These are phyloP conservation scores for Penicillium herquei DNA, from an alignment of 495 filamentous ascomycete species.

Conservation along the genomic window DNA sequence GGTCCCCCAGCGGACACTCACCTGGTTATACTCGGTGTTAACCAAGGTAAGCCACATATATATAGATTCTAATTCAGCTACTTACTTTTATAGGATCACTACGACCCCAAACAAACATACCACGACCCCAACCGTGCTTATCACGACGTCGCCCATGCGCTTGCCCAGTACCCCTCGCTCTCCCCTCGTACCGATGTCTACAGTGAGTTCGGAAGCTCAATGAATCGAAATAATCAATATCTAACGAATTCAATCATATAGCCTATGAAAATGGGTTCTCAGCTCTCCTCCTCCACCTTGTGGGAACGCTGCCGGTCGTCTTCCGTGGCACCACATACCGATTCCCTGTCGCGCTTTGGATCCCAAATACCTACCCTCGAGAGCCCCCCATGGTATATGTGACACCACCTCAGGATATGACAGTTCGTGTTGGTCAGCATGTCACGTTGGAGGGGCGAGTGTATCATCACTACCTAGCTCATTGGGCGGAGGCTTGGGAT, in stretches of 20 bases:
- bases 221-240: neutral
- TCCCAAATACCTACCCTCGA: slow-evolving; percentile 88
- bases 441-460: slow-evolving; percentile 91
- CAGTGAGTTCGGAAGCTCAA: slow-evolving; percentile 57
- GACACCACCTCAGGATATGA: slow-evolving; percentile 83
- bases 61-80: neutral
- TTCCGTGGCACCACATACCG: slow-evolving; percentile 90
- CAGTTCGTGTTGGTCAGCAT: slow-evolving; percentile 87
- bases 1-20: slow-evolving; percentile 83
- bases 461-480: slow-evolving; percentile 92
- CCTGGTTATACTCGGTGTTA: slow-evolving; percentile 92
- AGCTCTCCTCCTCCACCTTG: slow-evolving; percentile 81
- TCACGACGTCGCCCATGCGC: slow-evolving; percentile 79
- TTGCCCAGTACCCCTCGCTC: slow-evolving; percentile 79
- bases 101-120: slow-evolving; percentile 87
- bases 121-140: slow-evolving; percentile 89
- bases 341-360: slow-evolving; percentile 90
- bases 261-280: slow-evolving; percentile 87
- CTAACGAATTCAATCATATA: slow-evolving; percentile 28
- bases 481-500: slow-evolving; percentile 88
- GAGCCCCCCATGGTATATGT: slow-evolving; percentile 86
- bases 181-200: slow-evolving; percentile 94
- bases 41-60: slow-evolving; percentile 58
- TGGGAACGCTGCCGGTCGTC: slow-evolving; percentile 79
- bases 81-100: slow-evolving; percentile 71